Evolutionary conservation across 108 stramenopile species (phyloP), one percentile per base, ranked within the genome.

Genomic region (Cyclostephanos invisitatus): DNA sequence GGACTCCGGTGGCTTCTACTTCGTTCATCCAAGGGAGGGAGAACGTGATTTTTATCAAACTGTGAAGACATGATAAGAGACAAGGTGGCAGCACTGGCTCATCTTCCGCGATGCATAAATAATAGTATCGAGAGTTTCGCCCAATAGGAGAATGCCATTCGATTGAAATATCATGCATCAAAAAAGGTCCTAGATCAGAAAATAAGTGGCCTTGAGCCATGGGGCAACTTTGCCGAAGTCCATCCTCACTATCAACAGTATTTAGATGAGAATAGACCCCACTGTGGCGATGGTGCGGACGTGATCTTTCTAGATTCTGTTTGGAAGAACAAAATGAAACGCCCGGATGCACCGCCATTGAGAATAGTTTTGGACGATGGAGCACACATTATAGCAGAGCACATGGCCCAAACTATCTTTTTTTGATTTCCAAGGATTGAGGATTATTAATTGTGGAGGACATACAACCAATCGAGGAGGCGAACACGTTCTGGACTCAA

Each of bases 131-230:
- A 56, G 40, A 77, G 64, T 84, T 66, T 53, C 48, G 84, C 49
- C 83, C 81, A 21, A 53, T 51, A 5, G 86, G 82, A 28, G 84
- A 87, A 63, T 51, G 56, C 11, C 86, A 87, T 56, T 65, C 69
- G 5, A 77, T 87, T 11, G 86, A 87, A 67, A 85, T 87, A 29
- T 21, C 78, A 14, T 87, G 86, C 42, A 70, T 87, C 15, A 73
- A 69, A 49, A 29, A 51, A 3, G 86, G 86, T 0, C 84, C 84
- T 3, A 64, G 84, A 7, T 35, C 60, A 6, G 86, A 87, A 42
- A 82, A 82, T 2, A 87, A 87, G 47, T 87, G 86, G 86, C 86
- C 86, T 21, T n/a, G n/a, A n/a, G n/a, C n/a, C n/a, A n/a, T 69
- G 68, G 67, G 86, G 71, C 1, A 87, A 85, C 48, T 87, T 85